Conservation (phyloP, 192 early-diverging fungal genomes). For the Phlyctochytrium bullatum region DNA sequence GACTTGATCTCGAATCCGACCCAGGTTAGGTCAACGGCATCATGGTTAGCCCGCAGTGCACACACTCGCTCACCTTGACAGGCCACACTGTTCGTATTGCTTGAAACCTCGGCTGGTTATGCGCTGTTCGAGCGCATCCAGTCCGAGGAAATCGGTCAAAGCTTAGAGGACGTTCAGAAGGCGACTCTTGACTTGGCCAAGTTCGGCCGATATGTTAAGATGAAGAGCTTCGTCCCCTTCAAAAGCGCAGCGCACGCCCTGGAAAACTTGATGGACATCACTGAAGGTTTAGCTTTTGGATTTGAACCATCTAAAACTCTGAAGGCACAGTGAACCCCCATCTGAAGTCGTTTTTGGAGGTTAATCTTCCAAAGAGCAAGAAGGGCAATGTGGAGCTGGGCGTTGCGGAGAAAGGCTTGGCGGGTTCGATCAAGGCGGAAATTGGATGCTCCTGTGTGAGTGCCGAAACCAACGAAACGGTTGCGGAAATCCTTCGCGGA, state of each 20-base stretch:
- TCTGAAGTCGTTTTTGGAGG: constrained; percentile 91
- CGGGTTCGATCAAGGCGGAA: constrained; percentile 72
- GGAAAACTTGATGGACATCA: constrained; percentile 97
- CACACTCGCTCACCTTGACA: too few relatives aligned
- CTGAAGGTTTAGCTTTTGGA: constrained; percentile 90
- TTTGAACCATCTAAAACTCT: neutral
- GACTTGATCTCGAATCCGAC: too few relatives aligned
- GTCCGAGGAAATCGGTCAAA: constrained; percentile 93
- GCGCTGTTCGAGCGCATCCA: constrained; percentile 91
- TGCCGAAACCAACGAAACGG: constrained; percentile 80
- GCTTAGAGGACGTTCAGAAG: constrained; percentile 84
- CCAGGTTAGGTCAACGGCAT: too few relatives aligned
- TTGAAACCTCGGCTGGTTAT: constrained; percentile 96
- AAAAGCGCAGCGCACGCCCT: constrained; percentile 95
- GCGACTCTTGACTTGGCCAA: constrained; percentile 79
- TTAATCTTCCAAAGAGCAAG: constrained; percentile 82
- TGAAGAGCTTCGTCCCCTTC: constrained; percentile 96
- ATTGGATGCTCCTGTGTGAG: constrained; percentile 74
- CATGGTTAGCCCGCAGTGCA: too few relatives aligned
- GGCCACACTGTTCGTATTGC: constrained; percentile 58
- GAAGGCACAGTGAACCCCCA: constrained; percentile 81
- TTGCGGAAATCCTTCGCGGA: constrained; percentile 90
- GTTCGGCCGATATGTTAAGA: constrained; percentile 87
- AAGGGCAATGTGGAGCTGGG: constrained; percentile 76
- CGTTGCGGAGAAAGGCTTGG: constrained; percentile 84